Base-by-base conservation (phyloP, 2,329 filamentous ascomycete genomes). In the Phaeosphaeria sp. region DNA sequence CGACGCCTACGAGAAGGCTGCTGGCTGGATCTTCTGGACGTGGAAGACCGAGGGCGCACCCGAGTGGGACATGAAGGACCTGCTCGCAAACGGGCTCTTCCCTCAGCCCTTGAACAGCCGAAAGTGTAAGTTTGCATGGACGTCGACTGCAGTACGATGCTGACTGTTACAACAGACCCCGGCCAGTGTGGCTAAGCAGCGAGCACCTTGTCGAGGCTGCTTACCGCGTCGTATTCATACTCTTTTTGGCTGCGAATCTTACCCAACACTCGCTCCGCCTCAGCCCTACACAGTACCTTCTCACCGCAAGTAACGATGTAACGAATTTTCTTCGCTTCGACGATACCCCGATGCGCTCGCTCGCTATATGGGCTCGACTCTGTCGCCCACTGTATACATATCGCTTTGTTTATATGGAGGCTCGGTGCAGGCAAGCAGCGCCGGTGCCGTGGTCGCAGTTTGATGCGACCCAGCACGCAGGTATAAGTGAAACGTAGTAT, bases 11-110 rank as follows among this genome's bases (percentile, higher is more conserved):
- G 81, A 83, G 71, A 80, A 80, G 73, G 79, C 78, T 4, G 72
- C 62, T 2, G 81, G 81, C 1, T 83, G 81, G 81, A 80, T 82
- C 63, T 82, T 81, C 69, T 83, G 81, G 81, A 80, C 77, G 4
- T 82, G 80, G 80, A 82, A 82, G 75, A 82, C 79, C 1, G 81
- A 83, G 66, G 74, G 74, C 22, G 79, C 80, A 33, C 80, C 81
- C 2, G 81, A 82, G 61, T 82, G 81, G 80, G 77, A 83, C 55
- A 81, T 82, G 78, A 64, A 81, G 66, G 74, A 77, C 21, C 65
- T 82, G 56, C 63, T 79, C 15, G 69, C 68, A 24, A 77, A 75
- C 30, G 80, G 80, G 6, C 63, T 86, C 46, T 86, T 85, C 71
- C 83, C 83, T 18, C 77, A 81, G 60, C 78, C 78, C 15, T 63